Base-by-base conservation (phyloP, 768 basidiomycete genomes). In the Suillus bovinus region DNA sequence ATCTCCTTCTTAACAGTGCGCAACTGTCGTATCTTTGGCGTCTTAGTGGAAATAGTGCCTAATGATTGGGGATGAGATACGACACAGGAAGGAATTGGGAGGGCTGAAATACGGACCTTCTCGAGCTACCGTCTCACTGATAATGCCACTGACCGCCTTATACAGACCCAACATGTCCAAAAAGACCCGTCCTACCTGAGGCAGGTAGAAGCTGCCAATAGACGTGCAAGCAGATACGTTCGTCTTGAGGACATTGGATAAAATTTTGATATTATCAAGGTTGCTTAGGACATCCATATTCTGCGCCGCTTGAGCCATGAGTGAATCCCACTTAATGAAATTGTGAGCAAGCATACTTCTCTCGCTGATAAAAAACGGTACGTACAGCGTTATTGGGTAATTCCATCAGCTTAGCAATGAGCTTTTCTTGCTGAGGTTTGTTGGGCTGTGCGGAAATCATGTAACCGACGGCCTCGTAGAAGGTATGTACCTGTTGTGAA, bases 361-460 rank as follows among this genome's bases (percentile, higher is more conserved):
- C 53, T 27, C 24, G 6, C 17, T 27, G 14, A 46, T 5, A 29
- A 16, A 7, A 63, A 46, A 24, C n/a, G 16, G 44, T 29, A 80
- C 91, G 53, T 76, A 94, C 95, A 52, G 96, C 96, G 66, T 90
- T 95, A 71, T 99, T 99, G 0, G 97, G 96, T 67, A 97, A 78
- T 64, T 96, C 94, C 97, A 99, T 99, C 60, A 99, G 75, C 73
- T 95, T 97, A 17, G 88, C 82, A 58, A 99, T 97, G 59, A 99
- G 81, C 67, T 93, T 91, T 77, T 99, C 97, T 74, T 99, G 97
- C 69, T 91, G 92, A 13, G 93, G 90, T 75, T 97, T 97, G 77
- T 99, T 98, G 58, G 96, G 96, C 71, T 99, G 97, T 2, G 96
- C 95, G 24, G 95, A 94, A 69, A 99, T 97, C 97, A 99, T 99